A percentile compares a stretch with the other conserved stretches of the same genome.
Conservation (phyloP, 305 asterid genomes). For the Fraxinus baroniana region DNA sequence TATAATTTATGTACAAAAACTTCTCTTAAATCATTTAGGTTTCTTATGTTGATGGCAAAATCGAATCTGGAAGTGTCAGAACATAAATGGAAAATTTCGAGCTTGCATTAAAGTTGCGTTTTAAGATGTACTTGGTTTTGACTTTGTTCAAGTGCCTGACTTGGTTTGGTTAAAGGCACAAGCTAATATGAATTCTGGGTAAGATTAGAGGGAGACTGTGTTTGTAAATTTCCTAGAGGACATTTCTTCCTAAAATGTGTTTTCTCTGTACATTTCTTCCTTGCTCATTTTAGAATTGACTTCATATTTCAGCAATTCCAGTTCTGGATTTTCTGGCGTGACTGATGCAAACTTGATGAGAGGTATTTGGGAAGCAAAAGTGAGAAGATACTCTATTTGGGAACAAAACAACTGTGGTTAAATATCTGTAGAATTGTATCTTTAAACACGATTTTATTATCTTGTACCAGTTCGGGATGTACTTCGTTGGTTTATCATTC, state of each 20-base stretch:
- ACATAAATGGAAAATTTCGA: background rate
- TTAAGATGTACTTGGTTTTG: background rate
- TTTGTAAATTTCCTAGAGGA: background rate
- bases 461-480: background rate
- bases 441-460: background rate
- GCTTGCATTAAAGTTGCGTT: background rate
- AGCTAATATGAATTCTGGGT: background rate
- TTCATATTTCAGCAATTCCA: background rate
- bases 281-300: background rate
- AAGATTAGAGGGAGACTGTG: background rate
- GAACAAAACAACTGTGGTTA: background rate
- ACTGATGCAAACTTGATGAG: background rate
- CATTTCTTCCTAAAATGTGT: background rate
- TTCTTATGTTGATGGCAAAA: background rate
- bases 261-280: background rate
- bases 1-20: background rate
- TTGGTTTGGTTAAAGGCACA: background rate
- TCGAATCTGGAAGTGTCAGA: background rate
- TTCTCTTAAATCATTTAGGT: background rate
- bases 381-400: background rate
- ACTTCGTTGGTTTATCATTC: background rate
- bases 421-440: background rate
- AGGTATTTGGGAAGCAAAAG: background rate
- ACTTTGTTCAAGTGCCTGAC: background rate
- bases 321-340: background rate